phyloP scores from a whole-genome alignment of 768 basidiomycete species.

The Suillus luteus region DNA sequence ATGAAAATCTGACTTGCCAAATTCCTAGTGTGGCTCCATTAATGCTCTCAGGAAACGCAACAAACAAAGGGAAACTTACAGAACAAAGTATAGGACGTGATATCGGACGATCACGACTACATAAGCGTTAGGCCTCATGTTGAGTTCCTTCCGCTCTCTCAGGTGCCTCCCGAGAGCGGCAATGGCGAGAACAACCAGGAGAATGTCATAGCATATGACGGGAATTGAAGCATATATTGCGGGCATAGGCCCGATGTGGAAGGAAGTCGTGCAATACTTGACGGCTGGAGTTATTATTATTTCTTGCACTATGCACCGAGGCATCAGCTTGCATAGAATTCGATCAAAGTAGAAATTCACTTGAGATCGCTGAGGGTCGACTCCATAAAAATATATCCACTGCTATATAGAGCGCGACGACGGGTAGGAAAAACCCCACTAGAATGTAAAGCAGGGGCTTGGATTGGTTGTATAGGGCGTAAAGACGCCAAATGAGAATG shows the following conservation, averaged over 20 bases:
- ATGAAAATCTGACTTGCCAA: background rate
- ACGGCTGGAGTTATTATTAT: background rate
- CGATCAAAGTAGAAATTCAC: background rate
- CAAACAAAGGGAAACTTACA: background rate
- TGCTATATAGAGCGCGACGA: background rate
- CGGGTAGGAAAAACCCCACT: background rate
- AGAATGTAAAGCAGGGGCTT: background rate
- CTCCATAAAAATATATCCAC: background rate
- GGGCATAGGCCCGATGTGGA: background rate
- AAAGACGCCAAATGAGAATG: slow-evolving; percentile 6
- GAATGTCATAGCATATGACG: background rate
- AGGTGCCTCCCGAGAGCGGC: background rate
- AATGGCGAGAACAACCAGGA: background rate
- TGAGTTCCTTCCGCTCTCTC: background rate
- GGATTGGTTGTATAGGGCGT: slow-evolving; percentile 1
- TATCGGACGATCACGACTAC: background rate
- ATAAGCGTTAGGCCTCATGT: background rate
- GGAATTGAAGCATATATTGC: background rate
- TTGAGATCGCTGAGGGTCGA: background rate
- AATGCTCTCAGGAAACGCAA: background rate
- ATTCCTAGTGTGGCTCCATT: background rate
- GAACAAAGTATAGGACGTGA: background rate
- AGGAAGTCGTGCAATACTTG: background rate
- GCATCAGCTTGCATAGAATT: background rate
- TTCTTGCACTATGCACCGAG: background rate